These are phyloP conservation scores for Coprinellus aureogranulatus DNA, from an alignment of 768 basidiomycete species.

Conservation along the genomic window DNA sequence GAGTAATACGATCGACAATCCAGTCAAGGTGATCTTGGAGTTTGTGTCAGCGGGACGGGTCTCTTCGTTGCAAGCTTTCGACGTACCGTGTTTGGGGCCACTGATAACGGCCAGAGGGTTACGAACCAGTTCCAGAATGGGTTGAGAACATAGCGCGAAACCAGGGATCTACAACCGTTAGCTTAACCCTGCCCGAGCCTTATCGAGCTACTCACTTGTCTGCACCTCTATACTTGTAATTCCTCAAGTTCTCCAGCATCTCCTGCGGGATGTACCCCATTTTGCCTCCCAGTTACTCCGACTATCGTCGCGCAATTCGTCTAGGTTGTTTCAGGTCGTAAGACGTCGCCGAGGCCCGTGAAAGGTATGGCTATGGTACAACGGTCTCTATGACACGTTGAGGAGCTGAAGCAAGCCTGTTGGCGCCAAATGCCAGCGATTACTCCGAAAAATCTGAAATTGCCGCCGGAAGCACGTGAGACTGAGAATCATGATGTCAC, in stretches of 20 bases:
- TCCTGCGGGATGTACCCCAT: constrained; percentile 67
- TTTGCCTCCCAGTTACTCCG: not conserved
- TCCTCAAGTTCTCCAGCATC: constrained; percentile 72
- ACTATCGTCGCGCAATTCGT: too few species aligned
- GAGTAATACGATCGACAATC: constrained; percentile 73
- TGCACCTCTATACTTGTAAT: constrained; percentile 76
- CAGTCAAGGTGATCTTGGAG: constrained; percentile 81
- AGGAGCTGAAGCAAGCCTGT: too few species aligned
- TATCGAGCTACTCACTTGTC: constrained; percentile 58
- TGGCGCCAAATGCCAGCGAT: too few species aligned
- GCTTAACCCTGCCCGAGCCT: constrained; percentile 6
- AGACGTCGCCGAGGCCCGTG: too few species aligned
- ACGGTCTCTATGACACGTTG: too few species aligned
- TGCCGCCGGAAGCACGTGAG: too few species aligned
- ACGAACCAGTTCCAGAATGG: constrained; percentile 94
- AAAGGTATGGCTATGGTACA: too few species aligned
- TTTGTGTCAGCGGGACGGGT: constrained; percentile 6
- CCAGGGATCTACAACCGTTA: constrained; percentile 53
- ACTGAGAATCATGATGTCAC: too few species aligned
- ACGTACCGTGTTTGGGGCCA: constrained; percentile 89
- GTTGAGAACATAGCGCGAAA: constrained; percentile 73
- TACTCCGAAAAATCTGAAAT: too few species aligned
- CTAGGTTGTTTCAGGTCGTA: too few species aligned
- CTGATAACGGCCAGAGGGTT: constrained; percentile 75
- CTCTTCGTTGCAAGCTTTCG: not conserved